Percentiles rank a stretch among this genome's conserved stretches.
Evolutionary conservation across 78 protist species (phyloP).

Genomic region (Dictyostelium brefeldianum): DNA sequence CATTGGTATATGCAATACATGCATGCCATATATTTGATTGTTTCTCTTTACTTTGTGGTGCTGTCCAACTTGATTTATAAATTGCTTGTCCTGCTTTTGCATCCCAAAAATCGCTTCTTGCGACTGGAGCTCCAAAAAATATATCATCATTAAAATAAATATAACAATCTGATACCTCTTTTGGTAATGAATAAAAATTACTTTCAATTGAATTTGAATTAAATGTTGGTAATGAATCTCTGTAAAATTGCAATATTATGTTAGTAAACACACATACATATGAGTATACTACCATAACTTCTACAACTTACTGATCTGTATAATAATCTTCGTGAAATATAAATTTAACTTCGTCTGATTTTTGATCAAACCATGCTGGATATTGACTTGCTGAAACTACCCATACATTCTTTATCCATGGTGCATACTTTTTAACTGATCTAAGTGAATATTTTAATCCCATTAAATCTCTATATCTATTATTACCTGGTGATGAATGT

Average conservation of each 20-base stretch:
- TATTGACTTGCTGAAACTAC: constrained; percentile 53
- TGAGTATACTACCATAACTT: not conserved
- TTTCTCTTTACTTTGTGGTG: constrained; percentile 68
- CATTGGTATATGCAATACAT: constrained; percentile 72
- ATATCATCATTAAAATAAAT: constrained; percentile 77
- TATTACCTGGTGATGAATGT: constrained; percentile 43
- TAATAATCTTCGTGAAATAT: constrained; percentile 59
- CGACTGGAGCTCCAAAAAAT: constrained; percentile 46
- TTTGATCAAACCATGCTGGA: constrained; percentile 65
- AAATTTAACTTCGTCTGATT: constrained; percentile 22
- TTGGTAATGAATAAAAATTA: constrained; percentile 67
- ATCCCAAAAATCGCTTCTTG: constrained; percentile 49
- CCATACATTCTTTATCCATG: constrained; percentile 60
- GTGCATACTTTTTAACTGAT: constrained; percentile 53
- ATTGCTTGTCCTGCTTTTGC: constrained; percentile 77
- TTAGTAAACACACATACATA: not conserved
- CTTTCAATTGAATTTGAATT: constrained; percentile 61
- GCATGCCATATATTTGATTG: constrained; percentile 69
- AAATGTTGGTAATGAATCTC: constrained; percentile 55
- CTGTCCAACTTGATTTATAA: constrained; percentile 71
- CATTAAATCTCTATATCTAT: constrained; percentile 74
- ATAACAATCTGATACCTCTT: constrained; percentile 78
- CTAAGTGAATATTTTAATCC: constrained; percentile 64
- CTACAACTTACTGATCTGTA: constrained; percentile 24
- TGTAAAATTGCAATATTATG: not conserved